Evolutionary conservation across 2,329 filamentous ascomycete genomes (phyloP), one percentile per base, ranked within the genome.

Genomic region (Plectosphaerella cucumerina): DNA sequence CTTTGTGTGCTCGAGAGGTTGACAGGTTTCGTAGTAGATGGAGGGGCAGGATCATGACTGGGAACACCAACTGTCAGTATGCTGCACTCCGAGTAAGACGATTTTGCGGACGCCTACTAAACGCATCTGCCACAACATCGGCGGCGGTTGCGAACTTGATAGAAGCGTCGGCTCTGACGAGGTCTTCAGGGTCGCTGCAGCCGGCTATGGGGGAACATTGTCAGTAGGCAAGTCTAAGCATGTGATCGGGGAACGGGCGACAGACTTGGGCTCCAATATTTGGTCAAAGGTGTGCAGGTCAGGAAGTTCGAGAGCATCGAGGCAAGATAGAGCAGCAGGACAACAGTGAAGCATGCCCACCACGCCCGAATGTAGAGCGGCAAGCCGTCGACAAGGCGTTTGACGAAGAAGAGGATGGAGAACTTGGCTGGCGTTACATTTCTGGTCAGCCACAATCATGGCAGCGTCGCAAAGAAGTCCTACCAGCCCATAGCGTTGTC

Each of bases 11-110:
- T 2, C 20, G 46, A 4, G 45, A 49, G 11, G 46, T 51, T 31
- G 26, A 49, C 21, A 51, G 50, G 14, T 48, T 51, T n/a, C 50
- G 50, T 14, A 51, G 21, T 15, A 51, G 46, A 4, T 51, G 37
- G 39, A 51, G 46, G 17, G 50, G 50, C 6, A 51, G 31, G n/a
- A 51, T 18, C 50, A 51, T 51, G 22, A 51, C 50, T 51, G 11
- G 6, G 9, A 4, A 1, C 3, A 4, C 9, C 21, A 6, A 3
- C 18, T 11, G 26, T 31, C 6, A 31, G 26, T 11, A 5, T 3
- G 26, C 8, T 31, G n/a, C n/a, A n/a, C n/a, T n/a, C n/a, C n/a
- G 26, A 31, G 4, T 10, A 11, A 4, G 26, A 11, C 9, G 8
- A 31, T 31, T 8, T 8, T 3, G 6, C 15, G 15, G 6, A 33